Evolutionary conservation across 305 asterid genomes (phyloP), one percentile per base, ranked within the genome.

Genomic region (Rubia peregrina): DNA sequence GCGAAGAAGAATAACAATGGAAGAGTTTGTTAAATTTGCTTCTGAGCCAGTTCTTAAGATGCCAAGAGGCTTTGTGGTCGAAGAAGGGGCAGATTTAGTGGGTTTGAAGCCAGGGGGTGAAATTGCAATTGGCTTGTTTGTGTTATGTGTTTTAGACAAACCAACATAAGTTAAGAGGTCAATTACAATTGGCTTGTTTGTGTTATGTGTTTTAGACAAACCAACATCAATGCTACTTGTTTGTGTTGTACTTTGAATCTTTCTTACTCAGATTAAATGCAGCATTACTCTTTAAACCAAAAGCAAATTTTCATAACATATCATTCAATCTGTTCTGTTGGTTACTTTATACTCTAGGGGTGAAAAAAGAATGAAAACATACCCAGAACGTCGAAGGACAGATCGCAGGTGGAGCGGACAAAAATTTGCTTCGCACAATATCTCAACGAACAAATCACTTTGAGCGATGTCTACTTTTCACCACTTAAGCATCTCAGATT

Each of bases 181-280:
- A 46, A 61, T 68, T 67, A 33, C 61, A 24, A 33, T 76, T 76
- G 80, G 73, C 75, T 71, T 77, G 75, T 77, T 9, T 59, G 77
- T 24, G 69, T 68, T 68, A 4, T 83, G 61, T 61, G 11, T 68
- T 33, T 36, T 49, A 19, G 56, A 48, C 59, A 6, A 30, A 72
- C 53, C 65, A 64, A 17, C 7, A 16, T 22, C 73, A 41, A 41
- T 41, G 59, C 69, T 41, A 44, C 36, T 57, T 75, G 65, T 26
- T 65, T 49, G 9, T 49, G 69, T 4, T 65, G 69, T 40, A 73
- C 48, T 74, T 46, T 61, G 69, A 67, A 30, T 73, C 68, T 70
- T 26, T 36, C 11, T n/a, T 5, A 6, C 16, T 30, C 56, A 49
- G 56, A 49, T 49, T 49, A 49, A 14, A 49, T 49, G 56, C n/a